Evolutionary conservation across 345 rosid genomes (phyloP), one percentile per base, ranked within the genome.

Genomic region (Noccaea bulbosa): DNA sequence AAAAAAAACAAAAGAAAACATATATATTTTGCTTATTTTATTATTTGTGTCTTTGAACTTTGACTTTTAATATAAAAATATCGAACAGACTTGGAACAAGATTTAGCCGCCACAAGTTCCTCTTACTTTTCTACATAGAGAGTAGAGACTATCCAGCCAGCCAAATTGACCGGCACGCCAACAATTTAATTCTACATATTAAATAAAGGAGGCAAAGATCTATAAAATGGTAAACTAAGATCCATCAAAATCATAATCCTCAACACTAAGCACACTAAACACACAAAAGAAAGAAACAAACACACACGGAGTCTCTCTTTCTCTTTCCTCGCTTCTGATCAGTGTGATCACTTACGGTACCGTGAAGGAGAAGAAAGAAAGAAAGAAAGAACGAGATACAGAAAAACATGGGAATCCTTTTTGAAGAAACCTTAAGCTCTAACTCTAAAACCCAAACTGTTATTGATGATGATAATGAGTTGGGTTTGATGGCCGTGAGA

Each of bases 401-500:
- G 2, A 32, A 38, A 4, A 44, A 54, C 44, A 67, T 68, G 74
- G 57, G 57, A 51, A 34, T 24, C n/a, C 49, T 15, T 68, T 24
- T 53, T 17, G 74, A 61, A 62, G 50, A 75, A 62, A 59, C 62
- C 41, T 5, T 48, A 45, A 66, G 35, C 35, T 35, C 69, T 9
- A 69, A 61, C 74, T 11, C 59, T 37, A 63, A 49, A 27, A 48
- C 35, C 4, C 33, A 5, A 15, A n/a, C 0, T 22, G 73, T 48
- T 49, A 8, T 40, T 60, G 39, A 62, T 22, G 60, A 41, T 20
- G 85, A 79, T 33, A 73, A 72, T 32, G 75, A 85, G 62, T 44
- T 65, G 7, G 80, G 85, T 35, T 81, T 66, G 71, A 72, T 58
- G 55, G 89, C 85, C 27, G 45, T 76, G 1, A 47, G 79, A 41